phyloP scores from a whole-genome alignment of 2,329 filamentous ascomycete species.

The Aspergillus sp. region DNA sequence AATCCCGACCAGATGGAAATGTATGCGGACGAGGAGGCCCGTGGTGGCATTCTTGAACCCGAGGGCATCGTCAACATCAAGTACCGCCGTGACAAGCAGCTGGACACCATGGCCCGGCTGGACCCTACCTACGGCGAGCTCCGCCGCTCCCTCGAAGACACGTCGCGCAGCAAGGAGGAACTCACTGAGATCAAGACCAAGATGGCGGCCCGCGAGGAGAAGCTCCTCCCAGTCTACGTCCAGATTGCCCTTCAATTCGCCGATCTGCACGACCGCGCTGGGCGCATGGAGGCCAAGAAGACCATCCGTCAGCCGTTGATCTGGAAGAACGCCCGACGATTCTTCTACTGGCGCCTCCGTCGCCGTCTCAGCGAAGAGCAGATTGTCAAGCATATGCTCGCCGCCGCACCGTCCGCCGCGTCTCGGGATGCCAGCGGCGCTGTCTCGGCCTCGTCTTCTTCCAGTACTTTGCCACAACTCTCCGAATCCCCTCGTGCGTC shows the following conservation, averaged over 20 bases:
- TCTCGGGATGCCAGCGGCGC: conserved; percentile 31
- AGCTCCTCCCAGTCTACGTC: conserved; percentile 81
- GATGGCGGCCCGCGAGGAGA: conserved; percentile 76
- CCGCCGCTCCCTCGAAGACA: conserved; percentile 65
- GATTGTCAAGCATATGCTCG: conserved; percentile 78
- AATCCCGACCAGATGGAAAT: conserved; percentile 97
- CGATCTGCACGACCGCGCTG: conserved; percentile 91
- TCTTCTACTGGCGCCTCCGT: conserved; percentile 99
- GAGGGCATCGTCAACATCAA: conserved; percentile 99
- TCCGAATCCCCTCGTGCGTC: conserved; percentile 49
- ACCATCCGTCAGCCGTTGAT: conserved; percentile 74
- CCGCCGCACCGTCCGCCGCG: conserved; percentile 31
- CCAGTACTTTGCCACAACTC: conserved; percentile 10
- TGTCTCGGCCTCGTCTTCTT: conserved; percentile 31
- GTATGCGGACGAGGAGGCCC: conserved; percentile 92
- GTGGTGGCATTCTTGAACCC: conserved; percentile 93
- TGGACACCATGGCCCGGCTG: conserved; percentile 92
- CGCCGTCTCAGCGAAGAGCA: conserved; percentile 95
- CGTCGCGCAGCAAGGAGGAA: conserved; percentile 62
- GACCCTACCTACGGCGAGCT: conserved; percentile 76
- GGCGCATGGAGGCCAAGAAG: conserved; percentile 97
- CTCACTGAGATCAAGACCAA: conserved; percentile 69
- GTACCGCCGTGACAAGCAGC: conserved; percentile 93
- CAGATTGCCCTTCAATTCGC: conserved; percentile 97
- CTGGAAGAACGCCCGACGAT: conserved; percentile 83